Evolutionary conservation across 2,329 filamentous ascomycete species (phyloP), one percentile per base, ranked within the genome.

Genomic region (Stemphylium beticola): DNA sequence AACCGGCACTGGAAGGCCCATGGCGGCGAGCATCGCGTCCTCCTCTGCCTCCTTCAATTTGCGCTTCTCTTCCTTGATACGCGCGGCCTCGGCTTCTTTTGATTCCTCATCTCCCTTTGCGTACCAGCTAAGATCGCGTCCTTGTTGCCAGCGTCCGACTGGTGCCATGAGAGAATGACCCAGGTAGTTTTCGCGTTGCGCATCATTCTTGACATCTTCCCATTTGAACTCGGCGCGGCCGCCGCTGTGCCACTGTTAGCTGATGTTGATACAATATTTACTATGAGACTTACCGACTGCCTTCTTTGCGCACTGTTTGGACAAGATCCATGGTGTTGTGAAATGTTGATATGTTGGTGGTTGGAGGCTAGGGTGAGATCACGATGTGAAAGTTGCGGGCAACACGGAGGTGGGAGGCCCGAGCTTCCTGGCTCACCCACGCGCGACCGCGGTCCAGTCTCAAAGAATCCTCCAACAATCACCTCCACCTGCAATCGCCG

Each of bases 201-300:
- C 80, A 44, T 92, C 96, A 62, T 82, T 87, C 74, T 93, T 89
- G 71, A 99, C 93, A 65, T 97, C 92, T 62, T 93, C 90, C 95
- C 95, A 98, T 78, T 88, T 93, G 81, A 99, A 99, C 76, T 97
- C 92, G 76, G 90, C 90, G 72, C 83, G 84, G 57, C 95, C 95
- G 70, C 95, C 95, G 64, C 95, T 84, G 57, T 20, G 12, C 1
- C 15, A 49, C 17, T 22, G 34, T 67, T 49, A 64, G 58, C 22
- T 20, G 32, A 4, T 2, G 3, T 11, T 29, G 15, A 1, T 17
- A 11, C 36, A 14, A 15, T 3, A 4, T 24, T 9, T 14, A 34
- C 12, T 18, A 7, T 22, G 12, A 42, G 3, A 50, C 76, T 66
- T 73, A 89, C 67, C 92, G 95, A 59, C 83, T 86, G 59, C 86